Percentiles rank a stretch among this genome's conserved stretches.
phyloP scores from a whole-genome alignment of 2,329 filamentous ascomycete genomes.

The Colletotrichum sansevieriae region DNA sequence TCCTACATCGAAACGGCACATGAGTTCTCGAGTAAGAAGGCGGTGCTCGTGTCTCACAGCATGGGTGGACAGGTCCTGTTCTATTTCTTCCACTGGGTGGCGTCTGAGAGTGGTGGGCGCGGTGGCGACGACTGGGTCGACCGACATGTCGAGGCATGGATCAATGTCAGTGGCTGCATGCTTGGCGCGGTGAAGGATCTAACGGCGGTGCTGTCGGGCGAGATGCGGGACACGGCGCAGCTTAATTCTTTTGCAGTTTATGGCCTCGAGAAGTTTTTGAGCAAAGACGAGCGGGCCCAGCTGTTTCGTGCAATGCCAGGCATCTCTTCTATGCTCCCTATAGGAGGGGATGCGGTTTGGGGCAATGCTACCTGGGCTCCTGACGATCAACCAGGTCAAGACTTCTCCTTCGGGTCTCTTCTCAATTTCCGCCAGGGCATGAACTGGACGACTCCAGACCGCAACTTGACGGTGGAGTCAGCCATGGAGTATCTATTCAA shows the following conservation, averaged over 20 bases:
- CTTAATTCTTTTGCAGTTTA: slow-evolving; percentile 97
- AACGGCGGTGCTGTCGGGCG: slow-evolving; percentile 90
- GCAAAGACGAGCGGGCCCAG: slow-evolving; percentile 89
- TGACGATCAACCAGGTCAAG: slow-evolving; percentile 83
- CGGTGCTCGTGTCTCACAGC: slow-evolving; percentile 90
- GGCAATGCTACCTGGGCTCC: slow-evolving; percentile 89
- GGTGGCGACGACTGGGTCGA: slow-evolving; percentile 94
- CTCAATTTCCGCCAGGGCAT: slow-evolving; percentile 82
- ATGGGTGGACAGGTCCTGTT: slow-evolving; percentile 98
- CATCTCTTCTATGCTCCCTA: slow-evolving; percentile 94
- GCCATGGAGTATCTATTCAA: slow-evolving; percentile 83
- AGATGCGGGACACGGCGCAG: slow-evolving; percentile 98
- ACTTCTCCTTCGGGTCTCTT: slow-evolving; percentile 81
- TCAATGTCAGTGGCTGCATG: slow-evolving; percentile 99
- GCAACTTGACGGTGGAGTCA: slow-evolving; percentile 85
- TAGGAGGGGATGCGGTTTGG: slow-evolving; percentile 96
- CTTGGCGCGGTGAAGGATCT: slow-evolving; percentile 92
- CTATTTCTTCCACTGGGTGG: slow-evolving; percentile 83
- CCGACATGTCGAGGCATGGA: slow-evolving; percentile 90
- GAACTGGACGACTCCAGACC: slow-evolving; percentile 73
- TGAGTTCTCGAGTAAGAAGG: slow-evolving; percentile 80
- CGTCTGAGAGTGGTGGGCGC: slow-evolving; percentile 80
- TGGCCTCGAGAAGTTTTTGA: slow-evolving; percentile 94
- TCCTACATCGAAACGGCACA: slow-evolving; percentile 89
- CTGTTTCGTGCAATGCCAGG: slow-evolving; percentile 98